phyloP scores from a whole-genome alignment of 768 basidiomycete species.

The Artomyces pyxidatus region DNA sequence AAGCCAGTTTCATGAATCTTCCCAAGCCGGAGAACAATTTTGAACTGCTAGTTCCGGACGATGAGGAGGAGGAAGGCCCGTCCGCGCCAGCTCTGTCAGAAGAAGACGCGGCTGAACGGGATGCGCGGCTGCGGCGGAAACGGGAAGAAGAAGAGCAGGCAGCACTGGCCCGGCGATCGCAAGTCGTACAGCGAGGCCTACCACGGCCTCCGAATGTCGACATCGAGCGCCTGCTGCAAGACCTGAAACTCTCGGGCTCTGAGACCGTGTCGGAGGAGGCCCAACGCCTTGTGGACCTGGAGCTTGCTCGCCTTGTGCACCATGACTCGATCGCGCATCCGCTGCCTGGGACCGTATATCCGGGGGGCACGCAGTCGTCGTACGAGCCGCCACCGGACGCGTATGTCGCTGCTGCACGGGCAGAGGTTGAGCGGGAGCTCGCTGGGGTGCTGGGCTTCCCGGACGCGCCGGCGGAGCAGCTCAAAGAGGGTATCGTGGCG shows the following conservation, averaged over 20 bases:
- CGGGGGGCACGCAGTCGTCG: slow-evolving; percentile 60
- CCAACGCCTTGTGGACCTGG: slow-evolving; percentile 61
- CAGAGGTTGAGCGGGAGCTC: slow-evolving; percentile 71
- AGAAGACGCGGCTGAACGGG: slow-evolving; percentile 92
- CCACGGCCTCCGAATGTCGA: slow-evolving; percentile 86
- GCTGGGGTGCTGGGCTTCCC: slow-evolving; percentile 79
- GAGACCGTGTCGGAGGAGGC: slow-evolving; percentile 28
- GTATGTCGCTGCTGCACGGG: slow-evolving; percentile 59
- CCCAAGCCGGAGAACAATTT: slow-evolving; percentile 97
- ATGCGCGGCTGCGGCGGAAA: slow-evolving; percentile 57
- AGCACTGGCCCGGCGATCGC: slow-evolving; percentile 74
- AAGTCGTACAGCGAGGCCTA: slow-evolving; percentile 70
- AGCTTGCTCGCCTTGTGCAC: slow-evolving; percentile 69
- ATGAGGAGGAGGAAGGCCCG: slow-evolving; percentile 51
- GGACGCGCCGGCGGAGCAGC: slow-evolving; percentile 66
- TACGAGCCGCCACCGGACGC: slow-evolving; percentile 78
- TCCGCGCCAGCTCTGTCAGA: slow-evolving; percentile 37
- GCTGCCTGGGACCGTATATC: slow-evolving; percentile 74
- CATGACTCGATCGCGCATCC: slow-evolving; percentile 88
- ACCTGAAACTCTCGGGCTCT: slow-evolving; percentile 40
- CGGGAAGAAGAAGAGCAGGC: slow-evolving; percentile 73
- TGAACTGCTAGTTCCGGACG: slow-evolving; percentile 86
- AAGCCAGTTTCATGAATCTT: slow-evolving; percentile 73
- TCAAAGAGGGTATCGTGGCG: slow-evolving; percentile 67
- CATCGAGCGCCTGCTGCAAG: slow-evolving; percentile 49